phyloP scores from a whole-genome alignment of 2,329 filamentous ascomycete species.

The Diaporthe citri region DNA sequence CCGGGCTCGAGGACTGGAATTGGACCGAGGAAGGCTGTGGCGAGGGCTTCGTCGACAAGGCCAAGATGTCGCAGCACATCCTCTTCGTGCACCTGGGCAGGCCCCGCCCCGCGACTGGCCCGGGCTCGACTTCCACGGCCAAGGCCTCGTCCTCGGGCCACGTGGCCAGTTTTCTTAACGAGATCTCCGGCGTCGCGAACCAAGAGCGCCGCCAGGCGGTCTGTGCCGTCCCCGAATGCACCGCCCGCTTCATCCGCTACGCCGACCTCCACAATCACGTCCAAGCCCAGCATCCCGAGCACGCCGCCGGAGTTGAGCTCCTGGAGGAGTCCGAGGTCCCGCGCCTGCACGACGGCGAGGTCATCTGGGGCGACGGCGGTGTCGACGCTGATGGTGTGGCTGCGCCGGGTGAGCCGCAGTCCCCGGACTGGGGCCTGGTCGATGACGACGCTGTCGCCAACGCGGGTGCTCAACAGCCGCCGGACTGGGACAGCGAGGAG shows the following conservation, averaged over 20 bases:
- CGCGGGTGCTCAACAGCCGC: not conserved
- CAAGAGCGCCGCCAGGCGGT: conserved; percentile 56
- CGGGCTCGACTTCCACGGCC: conserved; percentile 6
- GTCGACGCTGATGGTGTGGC: not conserved
- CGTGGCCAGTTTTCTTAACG: conserved; percentile 54
- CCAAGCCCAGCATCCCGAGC: conserved; percentile 46
- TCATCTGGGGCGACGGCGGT: not conserved
- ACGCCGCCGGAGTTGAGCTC: conserved; percentile 12
- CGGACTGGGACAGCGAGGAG: conserved; percentile 44
- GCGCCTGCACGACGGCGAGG: conserved; percentile 34
- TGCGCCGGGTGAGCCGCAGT: conserved; percentile 19
- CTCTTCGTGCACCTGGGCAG: conserved; percentile 82
- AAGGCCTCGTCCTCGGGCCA: not conserved
- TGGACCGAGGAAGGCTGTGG: conserved; percentile 77
- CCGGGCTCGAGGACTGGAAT: conserved; percentile 72
- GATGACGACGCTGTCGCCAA: conserved; percentile 18
- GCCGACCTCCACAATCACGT: conserved; percentile 64
- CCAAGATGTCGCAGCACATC: conserved; percentile 85
- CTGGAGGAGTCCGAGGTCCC: conserved; percentile 28
- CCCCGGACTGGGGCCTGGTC: conserved; percentile 36
- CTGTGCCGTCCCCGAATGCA: conserved; percentile 59
- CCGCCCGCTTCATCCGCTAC: conserved; percentile 61
- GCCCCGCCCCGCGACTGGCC: conserved; percentile 54
- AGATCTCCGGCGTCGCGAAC: conserved; percentile 56
- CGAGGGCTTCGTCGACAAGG: conserved; percentile 80